These are phyloP conservation scores for Capsella rubella DNA, from an alignment of 441 rosid genomes.

Conservation along the genomic window DNA sequence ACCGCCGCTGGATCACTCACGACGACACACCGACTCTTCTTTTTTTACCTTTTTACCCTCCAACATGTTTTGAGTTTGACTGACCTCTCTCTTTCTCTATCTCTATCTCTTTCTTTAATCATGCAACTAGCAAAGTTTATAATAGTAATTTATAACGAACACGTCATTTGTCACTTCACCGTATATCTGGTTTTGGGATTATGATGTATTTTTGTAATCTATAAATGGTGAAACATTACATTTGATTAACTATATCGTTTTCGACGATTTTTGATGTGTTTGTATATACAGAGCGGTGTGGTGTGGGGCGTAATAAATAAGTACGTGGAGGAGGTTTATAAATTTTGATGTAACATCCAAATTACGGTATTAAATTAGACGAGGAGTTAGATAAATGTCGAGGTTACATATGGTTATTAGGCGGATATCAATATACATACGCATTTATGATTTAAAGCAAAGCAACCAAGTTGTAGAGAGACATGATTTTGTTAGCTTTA, in stretches of 20 bases:
- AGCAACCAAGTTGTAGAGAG: conserved; percentile 16
- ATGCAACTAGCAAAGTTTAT: conserved; percentile 22
- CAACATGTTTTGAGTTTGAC: conserved; percentile 18
- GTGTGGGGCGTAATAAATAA: conserved; percentile 30
- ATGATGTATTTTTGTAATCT: neutral
- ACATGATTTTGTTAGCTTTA: conserved; percentile 47
- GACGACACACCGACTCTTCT: conserved; percentile 9
- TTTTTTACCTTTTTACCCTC: conserved; percentile 39
- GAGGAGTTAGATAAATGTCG: conserved; percentile 51
- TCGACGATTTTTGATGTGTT: conserved; percentile 8
- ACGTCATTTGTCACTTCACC: conserved; percentile 19
- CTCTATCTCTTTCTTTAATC: conserved; percentile 24
- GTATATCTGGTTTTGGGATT: neutral
- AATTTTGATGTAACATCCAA: conserved; percentile 36
- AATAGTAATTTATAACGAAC: conserved; percentile 4
- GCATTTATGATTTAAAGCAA: conserved; percentile 48
- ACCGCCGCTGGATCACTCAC: conserved; percentile 42
- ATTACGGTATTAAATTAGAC: conserved; percentile 45
- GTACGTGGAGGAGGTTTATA: conserved; percentile 9
- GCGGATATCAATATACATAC: conserved; percentile 31
- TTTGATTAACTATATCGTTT: neutral
- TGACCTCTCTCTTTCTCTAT: no score
- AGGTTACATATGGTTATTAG: conserved; percentile 46
- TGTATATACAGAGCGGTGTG: conserved; percentile 9
- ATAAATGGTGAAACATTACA: conserved; percentile 30